A percentile compares a stretch with the other conserved stretches of the same genome.
Evolutionary conservation across 2,329 filamentous ascomycete species (phyloP).

Genomic region (Trichoderma citrinoviride): DNA sequence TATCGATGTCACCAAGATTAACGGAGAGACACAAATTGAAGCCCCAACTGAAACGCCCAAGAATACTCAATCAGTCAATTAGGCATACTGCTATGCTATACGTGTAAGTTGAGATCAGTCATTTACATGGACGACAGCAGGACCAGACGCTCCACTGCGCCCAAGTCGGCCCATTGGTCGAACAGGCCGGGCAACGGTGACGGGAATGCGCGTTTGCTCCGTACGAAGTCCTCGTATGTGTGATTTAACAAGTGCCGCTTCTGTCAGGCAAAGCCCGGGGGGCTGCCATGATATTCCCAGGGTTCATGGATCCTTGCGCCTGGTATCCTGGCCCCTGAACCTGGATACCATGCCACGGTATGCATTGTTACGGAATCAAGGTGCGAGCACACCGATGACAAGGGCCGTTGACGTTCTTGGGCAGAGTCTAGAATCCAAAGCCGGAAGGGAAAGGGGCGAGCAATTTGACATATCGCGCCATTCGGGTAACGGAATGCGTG

Average conservation of each 20-base stretch:
- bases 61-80: background rate
- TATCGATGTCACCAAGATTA: background rate
- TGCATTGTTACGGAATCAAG: background rate
- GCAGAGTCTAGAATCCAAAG: slow-evolving; percentile 5
- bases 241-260: background rate
- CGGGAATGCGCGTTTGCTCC: background rate
- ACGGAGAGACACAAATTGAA: background rate
- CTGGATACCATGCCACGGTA: background rate
- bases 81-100: background rate
- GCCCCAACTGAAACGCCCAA: slow-evolving; percentile 12
- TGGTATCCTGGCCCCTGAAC: slow-evolving; percentile 9
- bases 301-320: background rate
- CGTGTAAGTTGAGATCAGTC: background rate
- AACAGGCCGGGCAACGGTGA: background rate
- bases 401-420: slow-evolving; percentile 1
- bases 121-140: slow-evolving; percentile 10
- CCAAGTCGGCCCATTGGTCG: slow-evolving; percentile 5
- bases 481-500: background rate
- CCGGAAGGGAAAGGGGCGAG: slow-evolving; percentile 4
- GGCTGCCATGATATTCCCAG: slow-evolving; percentile 2
- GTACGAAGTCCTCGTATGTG: background rate
- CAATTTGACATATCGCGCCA: slow-evolving; percentile 15
- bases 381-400: background rate
- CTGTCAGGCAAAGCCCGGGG: background rate
- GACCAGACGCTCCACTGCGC: slow-evolving; percentile 8